Percentiles rank a stretch among this genome's conserved stretches.
Conservation (phyloP, 163 green algal genomes). For the Trebouxiophyceae sp. region DNA sequence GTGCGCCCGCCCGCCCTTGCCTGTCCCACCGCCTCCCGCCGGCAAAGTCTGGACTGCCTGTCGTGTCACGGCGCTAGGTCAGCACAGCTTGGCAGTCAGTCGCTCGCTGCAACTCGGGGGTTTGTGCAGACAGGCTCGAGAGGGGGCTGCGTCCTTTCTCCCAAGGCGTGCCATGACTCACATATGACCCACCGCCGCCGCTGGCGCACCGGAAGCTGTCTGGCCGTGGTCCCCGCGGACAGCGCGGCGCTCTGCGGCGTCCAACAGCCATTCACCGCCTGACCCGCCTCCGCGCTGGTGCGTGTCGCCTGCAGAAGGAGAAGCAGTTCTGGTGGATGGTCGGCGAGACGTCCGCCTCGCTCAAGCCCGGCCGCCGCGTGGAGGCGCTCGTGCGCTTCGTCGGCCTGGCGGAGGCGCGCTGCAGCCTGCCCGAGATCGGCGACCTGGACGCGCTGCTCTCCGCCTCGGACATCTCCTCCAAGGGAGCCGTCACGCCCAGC, state of each 20-base stretch:
- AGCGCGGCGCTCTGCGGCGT: no score
- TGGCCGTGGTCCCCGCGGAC: no score
- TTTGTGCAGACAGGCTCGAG: neutral
- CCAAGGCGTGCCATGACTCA: no score
- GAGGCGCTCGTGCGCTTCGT: slow-evolving; percentile 41
- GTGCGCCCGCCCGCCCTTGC: no score
- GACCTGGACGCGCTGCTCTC: slow-evolving; percentile 33
- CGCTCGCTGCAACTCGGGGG: neutral
- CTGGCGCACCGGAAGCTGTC: no score
- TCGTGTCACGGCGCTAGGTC: neutral
- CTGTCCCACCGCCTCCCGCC: neutral
- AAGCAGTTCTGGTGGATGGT: slow-evolving; percentile 46
- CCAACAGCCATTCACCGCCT: no score
- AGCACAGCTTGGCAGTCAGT: neutral
- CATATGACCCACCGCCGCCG: no score
- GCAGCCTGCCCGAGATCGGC: slow-evolving; percentile 19
- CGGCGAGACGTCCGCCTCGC: slow-evolving; percentile 40
- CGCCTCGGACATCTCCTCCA: slow-evolving; percentile 18
- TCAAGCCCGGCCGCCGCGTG: slow-evolving; percentile 47
- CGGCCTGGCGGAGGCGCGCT: neutral
- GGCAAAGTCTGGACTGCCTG: neutral
- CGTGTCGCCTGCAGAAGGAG: slow-evolving; percentile 7
- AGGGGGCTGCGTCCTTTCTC: no score
- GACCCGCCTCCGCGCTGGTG: no score
- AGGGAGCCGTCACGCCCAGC: slow-evolving; percentile 12